phyloP scores from a whole-genome alignment of 805 yeast species.

The Blastobotrys peoriensis region DNA sequence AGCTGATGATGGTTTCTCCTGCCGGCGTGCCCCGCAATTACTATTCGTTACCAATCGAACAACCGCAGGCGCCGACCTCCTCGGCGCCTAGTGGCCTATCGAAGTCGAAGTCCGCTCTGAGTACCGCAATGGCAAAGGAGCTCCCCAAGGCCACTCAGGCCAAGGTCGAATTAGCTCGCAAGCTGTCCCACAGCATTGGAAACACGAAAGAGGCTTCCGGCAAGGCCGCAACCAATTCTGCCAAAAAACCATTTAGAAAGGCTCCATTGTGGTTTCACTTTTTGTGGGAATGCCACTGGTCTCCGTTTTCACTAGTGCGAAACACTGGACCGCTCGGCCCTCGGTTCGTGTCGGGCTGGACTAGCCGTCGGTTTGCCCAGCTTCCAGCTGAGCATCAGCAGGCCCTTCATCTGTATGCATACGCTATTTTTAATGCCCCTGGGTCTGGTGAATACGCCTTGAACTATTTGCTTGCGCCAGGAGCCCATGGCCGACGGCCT shows the following conservation, averaged over 20 bases:
- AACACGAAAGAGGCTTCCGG: not conserved
- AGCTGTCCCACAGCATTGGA: not conserved
- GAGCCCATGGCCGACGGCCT: slow-evolving; percentile 83
- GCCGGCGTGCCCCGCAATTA: slow-evolving; percentile 66
- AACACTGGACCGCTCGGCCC: slow-evolving; percentile 79
- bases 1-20: slow-evolving; percentile 77
- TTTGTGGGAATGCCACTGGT: slow-evolving; percentile 80
- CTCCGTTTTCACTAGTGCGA: slow-evolving; percentile 80
- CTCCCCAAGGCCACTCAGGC: slow-evolving; percentile 11
- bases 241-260: slow-evolving; percentile 25
- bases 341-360: slow-evolving; percentile 82
- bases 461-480: slow-evolving; percentile 79
- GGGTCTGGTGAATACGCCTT: slow-evolving; percentile 95
- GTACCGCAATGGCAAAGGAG: slow-evolving; percentile 10
- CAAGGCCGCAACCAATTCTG: slow-evolving; percentile 10
- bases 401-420: slow-evolving; percentile 70
- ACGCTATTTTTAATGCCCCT: slow-evolving; percentile 73
- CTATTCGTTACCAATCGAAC: slow-evolving; percentile 25
- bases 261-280: slow-evolving; percentile 74
- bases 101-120: too few relatives aligned
- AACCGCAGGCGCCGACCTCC: slow-evolving; percentile 1
- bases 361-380: slow-evolving; percentile 68
- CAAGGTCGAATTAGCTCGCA: not conserved
- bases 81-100: slow-evolving; percentile 3
- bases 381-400: slow-evolving; percentile 40